A percentile compares a stretch with the other conserved stretches of the same genome.
Evolutionary conservation across 805 yeast genomes (phyloP).

Genomic region (Ogataea pini): DNA sequence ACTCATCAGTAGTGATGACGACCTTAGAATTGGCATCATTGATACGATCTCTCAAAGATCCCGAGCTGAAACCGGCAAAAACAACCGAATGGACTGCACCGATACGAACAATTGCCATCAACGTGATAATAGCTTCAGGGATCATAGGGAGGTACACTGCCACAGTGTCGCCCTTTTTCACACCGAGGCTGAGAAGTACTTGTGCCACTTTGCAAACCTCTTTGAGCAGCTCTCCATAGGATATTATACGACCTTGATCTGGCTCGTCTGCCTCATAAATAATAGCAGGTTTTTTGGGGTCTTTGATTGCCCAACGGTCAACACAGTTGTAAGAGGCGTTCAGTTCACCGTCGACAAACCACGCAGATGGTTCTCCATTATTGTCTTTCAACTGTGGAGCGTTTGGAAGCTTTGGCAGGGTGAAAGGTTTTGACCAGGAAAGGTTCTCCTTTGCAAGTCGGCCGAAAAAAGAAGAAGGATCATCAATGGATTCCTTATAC

Average conservation of each 20-base stretch:
- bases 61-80: constrained; percentile 81
- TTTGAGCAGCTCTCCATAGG: constrained; percentile 70
- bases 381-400: constrained; percentile 45
- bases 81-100: constrained; percentile 87
- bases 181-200: constrained; percentile 64
- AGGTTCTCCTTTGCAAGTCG: constrained; percentile 50
- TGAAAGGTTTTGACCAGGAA: constrained; percentile 56
- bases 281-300: constrained; percentile 73
- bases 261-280: constrained; percentile 84
- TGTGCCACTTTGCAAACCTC: constrained; percentile 74
- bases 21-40: constrained; percentile 70
- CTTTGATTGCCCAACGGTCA: constrained; percentile 73
- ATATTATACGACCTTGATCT: constrained; percentile 57
- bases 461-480: constrained; percentile 58
- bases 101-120: constrained; percentile 75
- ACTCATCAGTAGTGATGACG: constrained; percentile 80
- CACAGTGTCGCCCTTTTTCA: constrained; percentile 79
- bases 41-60: constrained; percentile 70
- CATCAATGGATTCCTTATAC: constrained; percentile 57
- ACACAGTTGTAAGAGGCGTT: constrained; percentile 82
- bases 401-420: constrained; percentile 45
- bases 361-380: constrained; percentile 55
- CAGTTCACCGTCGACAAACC: constrained; percentile 80
- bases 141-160: constrained; percentile 88
- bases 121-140: constrained; percentile 72